Evolutionary conservation across 306 rosid genomes (phyloP).

Genomic region (Arachis stenosperma): DNA sequence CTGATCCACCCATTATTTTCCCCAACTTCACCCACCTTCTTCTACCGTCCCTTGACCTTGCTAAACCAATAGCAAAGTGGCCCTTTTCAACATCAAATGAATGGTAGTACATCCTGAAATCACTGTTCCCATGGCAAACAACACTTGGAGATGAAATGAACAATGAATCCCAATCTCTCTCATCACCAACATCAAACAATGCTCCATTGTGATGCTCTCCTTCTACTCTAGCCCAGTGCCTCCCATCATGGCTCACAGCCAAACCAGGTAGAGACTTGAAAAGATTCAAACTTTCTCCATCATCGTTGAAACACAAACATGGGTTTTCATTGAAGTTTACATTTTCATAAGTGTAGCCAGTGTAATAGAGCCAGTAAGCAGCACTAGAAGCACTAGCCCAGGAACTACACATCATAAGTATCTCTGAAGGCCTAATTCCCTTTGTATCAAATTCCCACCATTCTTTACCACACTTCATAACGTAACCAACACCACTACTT

Average conservation of each 20-base stretch:
- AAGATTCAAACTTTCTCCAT: conserved; percentile 22
- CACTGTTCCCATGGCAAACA: conserved; percentile 69
- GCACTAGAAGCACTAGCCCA: conserved; percentile 65
- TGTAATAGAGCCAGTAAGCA: conserved; percentile 79
- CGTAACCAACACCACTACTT: conserved; percentile 62
- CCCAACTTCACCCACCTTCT: conserved; percentile 77
- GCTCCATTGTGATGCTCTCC: conserved; percentile 90
- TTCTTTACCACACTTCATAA: conserved; percentile 62
- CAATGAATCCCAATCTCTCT: conserved; percentile 70
- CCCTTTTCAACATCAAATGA: conserved; percentile 63
- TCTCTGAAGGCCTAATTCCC: conserved; percentile 73
- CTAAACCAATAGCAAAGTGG: conserved; percentile 64
- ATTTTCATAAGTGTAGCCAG: conserved; percentile 57
- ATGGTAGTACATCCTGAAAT: conserved; percentile 83
- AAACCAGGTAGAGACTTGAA: conserved; percentile 74
- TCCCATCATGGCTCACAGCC: conserved; percentile 85
- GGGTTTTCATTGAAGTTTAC: conserved; percentile 52
- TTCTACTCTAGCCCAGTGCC: conserved; percentile 91
- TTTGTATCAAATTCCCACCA: conserved; percentile 83
- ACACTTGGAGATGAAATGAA: conserved; percentile 70
- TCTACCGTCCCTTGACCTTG: conserved; percentile 87
- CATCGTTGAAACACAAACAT: conserved; percentile 23
- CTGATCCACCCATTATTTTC: conserved; percentile 63
- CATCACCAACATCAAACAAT: conserved; percentile 68
- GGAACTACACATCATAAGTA: conserved; percentile 73